Conservation (phyloP, 179 eudicot genomes). For the Beta lomatogona region DNA sequence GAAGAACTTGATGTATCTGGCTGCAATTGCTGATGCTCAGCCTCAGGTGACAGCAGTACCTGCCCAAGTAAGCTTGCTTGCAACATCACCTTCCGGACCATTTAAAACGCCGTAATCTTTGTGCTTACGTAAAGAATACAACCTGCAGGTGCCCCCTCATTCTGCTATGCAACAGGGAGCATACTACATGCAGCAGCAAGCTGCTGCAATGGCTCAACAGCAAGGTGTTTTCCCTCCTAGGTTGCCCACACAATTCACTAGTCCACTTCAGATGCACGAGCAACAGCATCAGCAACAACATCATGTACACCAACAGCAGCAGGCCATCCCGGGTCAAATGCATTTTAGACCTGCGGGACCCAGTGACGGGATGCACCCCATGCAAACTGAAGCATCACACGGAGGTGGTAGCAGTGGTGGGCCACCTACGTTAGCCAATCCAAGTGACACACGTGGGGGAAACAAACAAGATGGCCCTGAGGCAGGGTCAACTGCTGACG, state of each 20-base stretch:
- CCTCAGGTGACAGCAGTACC: slow-evolving; percentile 85
- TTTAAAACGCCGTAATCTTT: background rate
- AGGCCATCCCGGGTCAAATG: slow-evolving; percentile 55
- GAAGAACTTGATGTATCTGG: slow-evolving; percentile 94
- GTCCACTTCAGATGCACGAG: slow-evolving; percentile 60
- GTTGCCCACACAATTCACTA: slow-evolving; percentile 55
- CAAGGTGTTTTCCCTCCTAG: slow-evolving; percentile 57
- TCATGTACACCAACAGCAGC: slow-evolving; percentile 44
- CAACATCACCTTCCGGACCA: background rate
- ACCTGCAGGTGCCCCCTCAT: slow-evolving; percentile 73
- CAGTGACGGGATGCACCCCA: slow-evolving; percentile 49
- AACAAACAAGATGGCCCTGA: slow-evolving; percentile 58
- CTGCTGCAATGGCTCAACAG: slow-evolving; percentile 77
- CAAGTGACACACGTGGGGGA: slow-evolving; percentile 36
- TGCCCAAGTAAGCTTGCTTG: slow-evolving; percentile 52
- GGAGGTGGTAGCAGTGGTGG: slow-evolving; percentile 42
- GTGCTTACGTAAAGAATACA: slow-evolving; percentile 14
- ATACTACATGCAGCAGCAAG: slow-evolving; percentile 84
- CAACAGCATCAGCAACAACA: slow-evolving; percentile 46
- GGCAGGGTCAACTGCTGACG: slow-evolving; percentile 35
- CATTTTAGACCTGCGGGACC: slow-evolving; percentile 53
- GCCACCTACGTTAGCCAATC: slow-evolving; percentile 32
- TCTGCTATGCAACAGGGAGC: slow-evolving; percentile 91
- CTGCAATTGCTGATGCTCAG: slow-evolving; percentile 98
- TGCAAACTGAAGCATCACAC: slow-evolving; percentile 39